Evolutionary conservation across 768 basidiomycete genomes (phyloP).

Genomic region (Leccinum disarticulatum): DNA sequence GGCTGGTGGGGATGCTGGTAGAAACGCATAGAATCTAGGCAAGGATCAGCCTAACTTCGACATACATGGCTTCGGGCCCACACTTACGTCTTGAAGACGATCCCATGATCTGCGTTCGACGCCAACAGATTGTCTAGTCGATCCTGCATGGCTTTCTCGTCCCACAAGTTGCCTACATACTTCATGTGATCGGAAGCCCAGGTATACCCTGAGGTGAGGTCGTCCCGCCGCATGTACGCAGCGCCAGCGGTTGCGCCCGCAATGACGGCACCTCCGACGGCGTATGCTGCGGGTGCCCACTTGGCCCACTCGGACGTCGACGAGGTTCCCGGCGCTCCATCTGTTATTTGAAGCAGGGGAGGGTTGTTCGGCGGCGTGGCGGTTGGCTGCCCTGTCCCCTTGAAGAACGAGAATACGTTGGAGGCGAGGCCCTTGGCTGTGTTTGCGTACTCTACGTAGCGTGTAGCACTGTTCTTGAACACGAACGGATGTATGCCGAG

Average conservation of each 20-base stretch:
- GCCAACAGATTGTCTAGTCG: conserved; percentile 64
- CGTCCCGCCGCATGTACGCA: conserved; percentile 79
- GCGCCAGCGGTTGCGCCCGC: conserved; percentile 85
- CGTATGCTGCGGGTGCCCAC: conserved; percentile 71
- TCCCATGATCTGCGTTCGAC: conserved; percentile 58
- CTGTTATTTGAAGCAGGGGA: conserved; percentile 33
- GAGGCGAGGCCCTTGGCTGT: conserved; percentile 64
- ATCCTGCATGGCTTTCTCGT: conserved; percentile 57
- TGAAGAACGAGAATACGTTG: conserved; percentile 56
- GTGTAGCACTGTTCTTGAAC: conserved; percentile 80
- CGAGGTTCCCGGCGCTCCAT: conserved; percentile 21
- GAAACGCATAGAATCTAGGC: conserved; percentile 72
- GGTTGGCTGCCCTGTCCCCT: conserved; percentile 41
- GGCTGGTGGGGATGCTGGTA: conserved; percentile 68
- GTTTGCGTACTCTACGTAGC: conserved; percentile 68
- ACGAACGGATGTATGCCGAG: conserved; percentile 83
- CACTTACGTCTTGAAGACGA: conserved; percentile 73
- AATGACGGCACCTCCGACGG: conserved; percentile 69
- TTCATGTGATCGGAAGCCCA: conserved; percentile 90
- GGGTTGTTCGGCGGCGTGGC: conserved; percentile 26
- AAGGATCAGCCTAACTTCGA: background rate
- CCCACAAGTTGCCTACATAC: conserved; percentile 86
- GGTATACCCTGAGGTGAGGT: conserved; percentile 63
- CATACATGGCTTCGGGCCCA: background rate
- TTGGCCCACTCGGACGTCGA: conserved; percentile 47